Evolutionary conservation across 495 filamentous ascomycete genomes (phyloP), one percentile per base, ranked within the genome.

Genomic region (Darksidea phi): DNA sequence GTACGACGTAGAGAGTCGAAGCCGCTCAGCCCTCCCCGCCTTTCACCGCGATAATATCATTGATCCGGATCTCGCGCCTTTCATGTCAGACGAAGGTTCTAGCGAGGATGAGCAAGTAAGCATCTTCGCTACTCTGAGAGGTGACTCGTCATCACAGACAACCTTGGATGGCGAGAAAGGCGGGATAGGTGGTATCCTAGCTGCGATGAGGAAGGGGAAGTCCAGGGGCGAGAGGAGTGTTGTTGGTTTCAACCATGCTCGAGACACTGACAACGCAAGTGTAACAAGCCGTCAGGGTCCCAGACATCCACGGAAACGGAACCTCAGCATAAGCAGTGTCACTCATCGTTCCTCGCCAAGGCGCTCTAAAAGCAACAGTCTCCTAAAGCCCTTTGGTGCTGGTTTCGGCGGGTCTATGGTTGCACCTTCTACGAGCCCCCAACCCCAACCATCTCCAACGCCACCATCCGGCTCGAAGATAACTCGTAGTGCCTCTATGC

Each of bases 31-130:
- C 13, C 79, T 96, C 7, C 87, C 92, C 34, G 90, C 93, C 25
- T 97, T 98, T 67, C 95, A 97, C 69, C 90, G 90, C 65, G 95
- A 99, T 70, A 97, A 90, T 67, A 96, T 99, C 64, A 97, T 97
- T 70, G 95, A 99, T 68, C 93, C 95, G 2, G 95, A 97, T 67
- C 77, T 97, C 15, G 92, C 91, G 1, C 89, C 91, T 25, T 97
- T 93, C 75, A 87, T 97, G 78, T 97, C 94, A 17, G 95, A 99
- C 72, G 88, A 91, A 67, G 91, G 86, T 20, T 93, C 90, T 1
- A 97, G 89, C 68, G 94, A 87, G 17, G 92, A 96, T 65, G 91
- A 97, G 53, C 90, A 94, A 68, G 84, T 91, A 74, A 92, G 86
- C 71, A 87, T 97, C 17, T 84, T 94, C 68, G 82, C 89, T 24